Evolutionary conservation across 2,329 filamentous ascomycete genomes (phyloP), one percentile per base, ranked within the genome.

Genomic region (Taxawa tesnikishii): DNA sequence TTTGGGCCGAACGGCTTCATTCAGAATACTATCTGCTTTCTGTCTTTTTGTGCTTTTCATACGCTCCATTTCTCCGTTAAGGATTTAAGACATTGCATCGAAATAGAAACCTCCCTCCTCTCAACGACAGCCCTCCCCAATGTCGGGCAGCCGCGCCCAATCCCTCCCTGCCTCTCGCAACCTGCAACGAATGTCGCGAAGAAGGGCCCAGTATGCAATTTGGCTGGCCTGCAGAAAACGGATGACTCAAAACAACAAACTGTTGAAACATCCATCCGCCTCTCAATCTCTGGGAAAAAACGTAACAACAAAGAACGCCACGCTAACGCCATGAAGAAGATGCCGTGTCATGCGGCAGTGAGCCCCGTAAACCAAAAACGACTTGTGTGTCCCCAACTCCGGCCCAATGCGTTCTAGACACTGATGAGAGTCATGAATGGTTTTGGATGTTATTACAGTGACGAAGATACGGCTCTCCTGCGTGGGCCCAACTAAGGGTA

Each of bases 401-500:
- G 12, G 12, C 14, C 27, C n/a, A 10, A 16, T 10, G 15, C 15
- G 17, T 29, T n/a, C 12, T 15, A 29, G 5, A 16, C n/a, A 8
- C 10, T 28, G 11, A 11, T 17, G 11, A 27, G n/a, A 6, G 27
- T 16, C 14, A 15, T 14, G 27, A 16, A 15, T 10, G 9, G 12
- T 12, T 24, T 24, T n/a, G 8, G 26, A 27, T 27, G 13, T 10
- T 27, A 15, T 8, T 10, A 31, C n/a, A 31, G 15, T 18, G 7
- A 23, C 15, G 16, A 16, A 17, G 10, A 17, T 11, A 11, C 6
- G 6, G n/a, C n/a, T n/a, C n/a, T n/a, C n/a, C n/a, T 17, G 26
- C 50, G 50, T 54, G 50, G 27, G 46, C 50, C 49, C 49, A 53
- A 29, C 34, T 15, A 54, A 54, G 49, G 51, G 50, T 38, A 54